Evolutionary conservation across 1,284 basidiomycete genomes (phyloP), one percentile per base, ranked within the genome.

Genomic region (Moesziomyces sp.): DNA sequence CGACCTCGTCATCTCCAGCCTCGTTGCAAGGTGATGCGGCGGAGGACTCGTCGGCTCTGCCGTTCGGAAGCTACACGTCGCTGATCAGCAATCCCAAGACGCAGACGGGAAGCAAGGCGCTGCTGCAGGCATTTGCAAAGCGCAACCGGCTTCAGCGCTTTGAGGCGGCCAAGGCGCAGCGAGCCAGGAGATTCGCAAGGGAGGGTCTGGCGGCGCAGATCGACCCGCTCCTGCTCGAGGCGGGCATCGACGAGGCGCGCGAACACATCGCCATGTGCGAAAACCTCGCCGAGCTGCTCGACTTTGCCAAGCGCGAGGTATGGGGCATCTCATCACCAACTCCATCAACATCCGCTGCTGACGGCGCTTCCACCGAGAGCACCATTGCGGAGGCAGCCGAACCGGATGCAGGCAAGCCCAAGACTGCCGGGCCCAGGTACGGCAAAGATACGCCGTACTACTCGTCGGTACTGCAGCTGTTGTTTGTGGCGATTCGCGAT

Each of bases 391-490:
- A 3, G 10, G 49, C 44, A 16, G 26, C 10, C 1, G 40, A 24
- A 28, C 13, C 30, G 30, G 24, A 3, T 38, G 23, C 48, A 42
- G 30, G 26, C 19, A 38, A 10, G 23, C 34, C 55, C 44, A 42
- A 19, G 21, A 16, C n/a, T 38, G 43, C 46, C 2, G 50, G 19
- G 10, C 61, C 75, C 2, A 61, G 51, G 24, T 80, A 65, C 52
- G 78, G 80, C 16, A 57, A 70, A 19, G 48, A 62, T 5, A 80
- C 81, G 21, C 61, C 80, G 0, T 82, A 68, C 57, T 83, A 77
- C 42, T 59, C 80, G 3, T 73, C 78, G 0, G 81, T 79, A 1
- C 55, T 83, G 9, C 79, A 79, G 9, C 67, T 76, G n/a, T 61
- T 83, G 2, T 67, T 83, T 42, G 34, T 76, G 23, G 63, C 74